These are phyloP conservation scores for Ganoderma boninense DNA, from an alignment of 1,284 basidiomycete genomes.

Conservation along the genomic window DNA sequence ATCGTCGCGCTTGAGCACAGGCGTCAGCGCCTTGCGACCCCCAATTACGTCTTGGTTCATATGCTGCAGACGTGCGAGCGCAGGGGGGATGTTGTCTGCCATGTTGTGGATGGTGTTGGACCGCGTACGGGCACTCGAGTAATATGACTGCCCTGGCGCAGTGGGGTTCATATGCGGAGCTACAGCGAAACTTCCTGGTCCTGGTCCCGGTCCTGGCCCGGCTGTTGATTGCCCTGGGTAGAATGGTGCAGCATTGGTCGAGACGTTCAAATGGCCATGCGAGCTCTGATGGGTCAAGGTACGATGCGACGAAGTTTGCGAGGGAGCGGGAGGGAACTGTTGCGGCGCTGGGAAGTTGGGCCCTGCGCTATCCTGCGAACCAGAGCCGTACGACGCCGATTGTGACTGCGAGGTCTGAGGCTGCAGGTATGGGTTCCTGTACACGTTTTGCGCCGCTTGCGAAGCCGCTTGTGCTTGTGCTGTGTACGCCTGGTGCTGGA, in stretches of 20 bases:
- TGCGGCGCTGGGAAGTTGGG: conserved; percentile 41
- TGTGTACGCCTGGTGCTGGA: conserved; percentile 93
- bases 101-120: conserved; percentile 91
- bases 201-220: conserved; percentile 14
- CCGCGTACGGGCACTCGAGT: conserved; percentile 66
- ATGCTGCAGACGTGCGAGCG: conserved; percentile 86
- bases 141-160: conserved; percentile 73
- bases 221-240: conserved; percentile 49
- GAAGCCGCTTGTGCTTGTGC: conserved; percentile 79
- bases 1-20: conserved; percentile 90
- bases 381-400: conserved; percentile 28
- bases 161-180: conserved; percentile 57
- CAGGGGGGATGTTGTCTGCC: conserved; percentile 93
- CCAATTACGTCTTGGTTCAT: conserved; percentile 89
- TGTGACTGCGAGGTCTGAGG: conserved; percentile 48
- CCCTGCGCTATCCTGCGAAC: conserved; percentile 38
- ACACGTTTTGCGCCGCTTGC: conserved; percentile 71
- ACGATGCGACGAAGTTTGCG: conserved; percentile 39
- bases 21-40: conserved; percentile 84
- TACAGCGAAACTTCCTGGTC: conserved; percentile 34
- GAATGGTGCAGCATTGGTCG: conserved; percentile 49
- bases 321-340: conserved; percentile 40
- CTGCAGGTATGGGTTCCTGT: conserved; percentile 78
- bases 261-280: conserved; percentile 54
- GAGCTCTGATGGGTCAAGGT: conserved; percentile 57